phyloP scores from a whole-genome alignment of 768 basidiomycete species.

The Mycena kentingensis region DNA sequence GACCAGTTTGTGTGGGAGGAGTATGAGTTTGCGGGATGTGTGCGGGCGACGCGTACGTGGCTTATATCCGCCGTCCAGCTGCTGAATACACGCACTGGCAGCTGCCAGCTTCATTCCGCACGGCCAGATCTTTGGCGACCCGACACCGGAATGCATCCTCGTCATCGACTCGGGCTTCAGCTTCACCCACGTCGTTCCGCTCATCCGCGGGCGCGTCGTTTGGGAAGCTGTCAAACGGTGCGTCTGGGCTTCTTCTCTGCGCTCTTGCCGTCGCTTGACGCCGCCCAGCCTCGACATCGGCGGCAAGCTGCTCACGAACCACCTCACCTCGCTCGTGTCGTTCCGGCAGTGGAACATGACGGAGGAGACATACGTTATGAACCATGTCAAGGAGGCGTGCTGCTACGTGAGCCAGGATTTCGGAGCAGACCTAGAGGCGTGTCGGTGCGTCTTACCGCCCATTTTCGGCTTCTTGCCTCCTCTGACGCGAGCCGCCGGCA shows the following conservation, averaged over 20 bases:
- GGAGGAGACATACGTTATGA: conserved; percentile 94
- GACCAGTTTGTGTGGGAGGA: conserved; percentile 97
- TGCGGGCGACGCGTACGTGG: conserved; percentile 76
- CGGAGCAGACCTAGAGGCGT: conserved; percentile 70
- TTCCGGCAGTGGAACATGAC: conserved; percentile 99
- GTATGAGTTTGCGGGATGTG: conserved; percentile 87
- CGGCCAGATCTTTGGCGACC: conserved; percentile 65
- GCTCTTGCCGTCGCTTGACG: conserved; percentile 15
- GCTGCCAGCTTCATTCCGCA: conserved; percentile 80
- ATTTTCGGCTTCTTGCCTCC: too few species aligned
- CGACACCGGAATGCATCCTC: conserved; percentile 75
- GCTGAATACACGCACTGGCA: conserved; percentile 34
- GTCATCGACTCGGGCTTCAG: conserved; percentile 92
- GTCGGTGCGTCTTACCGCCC: conserved; percentile 58
- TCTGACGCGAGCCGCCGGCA: too few species aligned
- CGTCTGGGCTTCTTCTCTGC: too few species aligned
- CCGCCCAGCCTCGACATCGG: conserved; percentile 87
- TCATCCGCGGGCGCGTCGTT: conserved; percentile 71
- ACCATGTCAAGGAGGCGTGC: conserved; percentile 87
- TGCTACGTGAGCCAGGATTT: conserved; percentile 83
- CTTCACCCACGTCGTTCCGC: conserved; percentile 89
- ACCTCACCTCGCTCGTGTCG: conserved; percentile 90
- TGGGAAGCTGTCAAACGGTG: conserved; percentile 86
- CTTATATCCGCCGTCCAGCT: conserved; percentile 1
- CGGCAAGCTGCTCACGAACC: conserved; percentile 93